These are phyloP conservation scores for Truncatella angustata DNA, from an alignment of 2,329 filamentous ascomycete genomes.

Conservation along the genomic window DNA sequence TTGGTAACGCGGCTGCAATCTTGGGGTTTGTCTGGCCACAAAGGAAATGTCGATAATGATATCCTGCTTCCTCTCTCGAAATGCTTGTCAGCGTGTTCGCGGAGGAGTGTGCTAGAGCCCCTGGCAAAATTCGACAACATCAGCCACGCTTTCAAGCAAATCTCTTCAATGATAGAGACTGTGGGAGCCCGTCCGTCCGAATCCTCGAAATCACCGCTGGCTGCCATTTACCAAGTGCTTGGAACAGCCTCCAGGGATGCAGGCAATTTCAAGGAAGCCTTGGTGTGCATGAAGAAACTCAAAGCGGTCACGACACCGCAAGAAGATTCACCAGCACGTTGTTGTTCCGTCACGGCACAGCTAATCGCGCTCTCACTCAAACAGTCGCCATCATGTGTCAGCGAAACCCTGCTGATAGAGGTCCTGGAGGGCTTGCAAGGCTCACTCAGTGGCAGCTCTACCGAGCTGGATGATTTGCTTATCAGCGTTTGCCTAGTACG, in stretches of 20 bases:
- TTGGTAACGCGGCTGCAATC: slow-evolving; percentile 61
- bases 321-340: slow-evolving; percentile 45
- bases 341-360: slow-evolving; percentile 54
- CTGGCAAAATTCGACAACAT: slow-evolving; percentile 38
- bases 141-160: slow-evolving; percentile 30
- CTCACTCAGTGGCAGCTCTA: slow-evolving; percentile 55
- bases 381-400: slow-evolving; percentile 32
- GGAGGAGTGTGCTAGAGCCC: slow-evolving; percentile 42
- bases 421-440: slow-evolving; percentile 57
- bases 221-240: slow-evolving; percentile 51
- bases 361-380: slow-evolving; percentile 55
- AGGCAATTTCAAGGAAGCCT: slow-evolving; percentile 47
- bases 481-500: slow-evolving; percentile 54
- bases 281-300: slow-evolving; percentile 52
- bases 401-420: slow-evolving; percentile 42
- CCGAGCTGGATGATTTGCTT: slow-evolving; percentile 61
- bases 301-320: slow-evolving; percentile 34
- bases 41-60: slow-evolving; percentile 61
- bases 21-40: slow-evolving; percentile 63
- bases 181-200: slow-evolving; percentile 32
- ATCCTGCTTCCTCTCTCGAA: slow-evolving; percentile 63
- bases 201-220: slow-evolving; percentile 42
- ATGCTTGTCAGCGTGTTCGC: slow-evolving; percentile 59
- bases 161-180: slow-evolving; percentile 36
- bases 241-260: slow-evolving; percentile 47